A percentile compares a stretch with the other conserved stretches of the same genome.
phyloP scores from a whole-genome alignment of 306 rosid species.

The Comarum palustre region DNA sequence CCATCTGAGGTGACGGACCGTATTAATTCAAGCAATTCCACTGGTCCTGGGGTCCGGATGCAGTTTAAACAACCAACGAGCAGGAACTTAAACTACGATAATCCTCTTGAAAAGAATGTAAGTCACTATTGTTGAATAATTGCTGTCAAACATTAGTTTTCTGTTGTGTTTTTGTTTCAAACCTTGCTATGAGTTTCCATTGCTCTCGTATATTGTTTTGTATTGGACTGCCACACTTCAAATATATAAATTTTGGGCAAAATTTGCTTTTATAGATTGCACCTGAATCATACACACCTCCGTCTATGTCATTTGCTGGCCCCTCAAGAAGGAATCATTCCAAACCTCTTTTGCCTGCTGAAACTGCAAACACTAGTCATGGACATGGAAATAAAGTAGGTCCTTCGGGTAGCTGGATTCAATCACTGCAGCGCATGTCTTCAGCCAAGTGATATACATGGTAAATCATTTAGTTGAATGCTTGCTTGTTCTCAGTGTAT shows the following conservation, averaged over 20 bases:
- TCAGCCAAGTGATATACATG: slow-evolving; percentile 60
- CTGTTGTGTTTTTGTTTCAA: not conserved
- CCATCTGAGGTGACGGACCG: slow-evolving; percentile 57
- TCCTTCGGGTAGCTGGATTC: slow-evolving; percentile 87
- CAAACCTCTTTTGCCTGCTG: slow-evolving; percentile 52
- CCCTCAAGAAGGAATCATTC: slow-evolving; percentile 55
- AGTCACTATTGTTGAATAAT: slow-evolving; percentile 15
- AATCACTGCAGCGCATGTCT: slow-evolving; percentile 71
- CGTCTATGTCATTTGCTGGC: slow-evolving; percentile 58
- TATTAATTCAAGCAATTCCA: slow-evolving; percentile 49
- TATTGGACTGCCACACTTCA: not conserved
- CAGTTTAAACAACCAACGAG: slow-evolving; percentile 63
- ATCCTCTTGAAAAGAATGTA: slow-evolving; percentile 69
- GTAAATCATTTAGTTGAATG: slow-evolving; percentile 36
- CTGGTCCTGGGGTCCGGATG: slow-evolving; percentile 59
- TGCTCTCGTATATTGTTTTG: not conserved
- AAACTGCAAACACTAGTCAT: slow-evolving; percentile 48
- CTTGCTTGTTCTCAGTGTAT: slow-evolving; percentile 23
- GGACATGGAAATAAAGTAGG: slow-evolving; percentile 62
- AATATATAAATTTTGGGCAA: slow-evolving; percentile 15
- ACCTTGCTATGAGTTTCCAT: not conserved
- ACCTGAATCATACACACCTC: slow-evolving; percentile 44
- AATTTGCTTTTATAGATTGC: slow-evolving; percentile 46
- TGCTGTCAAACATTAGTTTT: not conserved
- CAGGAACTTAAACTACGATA: slow-evolving; percentile 52